Evolutionary conservation across 2,329 filamentous ascomycete genomes (phyloP).

Genomic region (Xylariaceae sp.): DNA sequence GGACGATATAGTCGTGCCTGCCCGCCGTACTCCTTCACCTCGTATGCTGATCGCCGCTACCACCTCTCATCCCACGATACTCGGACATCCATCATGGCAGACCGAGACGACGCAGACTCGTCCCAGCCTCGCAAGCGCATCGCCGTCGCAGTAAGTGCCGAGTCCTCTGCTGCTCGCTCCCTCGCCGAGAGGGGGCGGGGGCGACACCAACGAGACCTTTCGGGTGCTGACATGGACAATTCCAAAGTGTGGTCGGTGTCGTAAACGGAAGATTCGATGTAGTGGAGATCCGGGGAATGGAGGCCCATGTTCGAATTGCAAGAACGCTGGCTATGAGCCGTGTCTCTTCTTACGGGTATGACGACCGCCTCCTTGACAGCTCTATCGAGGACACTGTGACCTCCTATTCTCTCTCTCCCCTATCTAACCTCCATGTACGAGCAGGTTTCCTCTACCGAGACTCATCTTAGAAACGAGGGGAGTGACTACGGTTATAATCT

Average conservation of each 20-base stretch:
- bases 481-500: slow-evolving; percentile 32
- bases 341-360: slow-evolving; percentile 79
- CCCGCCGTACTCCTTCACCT: slow-evolving; percentile 31
- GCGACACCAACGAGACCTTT: slow-evolving; percentile 1
- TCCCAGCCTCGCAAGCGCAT: slow-evolving; percentile 52
- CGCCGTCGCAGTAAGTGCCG: slow-evolving; percentile 49
- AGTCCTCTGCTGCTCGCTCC: background rate
- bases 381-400: background rate
- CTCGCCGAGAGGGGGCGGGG: too few relatives aligned
- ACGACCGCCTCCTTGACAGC: background rate
- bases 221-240: slow-evolving; percentile 14
- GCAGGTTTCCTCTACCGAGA: slow-evolving; percentile 36
- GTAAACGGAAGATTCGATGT: slow-evolving; percentile 92
- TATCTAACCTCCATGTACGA: background rate
- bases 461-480: slow-evolving; percentile 28
- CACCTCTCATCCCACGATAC: slow-evolving; percentile 31
- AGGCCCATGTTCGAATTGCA: slow-evolving; percentile 79
- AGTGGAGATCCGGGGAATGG: slow-evolving; percentile 78
- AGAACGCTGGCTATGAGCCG: slow-evolving; percentile 61
- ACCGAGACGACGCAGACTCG: slow-evolving; percentile 38
- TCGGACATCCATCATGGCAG: slow-evolving; percentile 35
- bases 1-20: slow-evolving; percentile 37
- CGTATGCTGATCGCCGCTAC: slow-evolving; percentile 33
- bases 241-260: slow-evolving; percentile 78
- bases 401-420: background rate